Percentiles rank a stretch among this genome's conserved stretches.
Conservation (phyloP, 208 protist genomes). For the Trypanosoma theileri region DNA sequence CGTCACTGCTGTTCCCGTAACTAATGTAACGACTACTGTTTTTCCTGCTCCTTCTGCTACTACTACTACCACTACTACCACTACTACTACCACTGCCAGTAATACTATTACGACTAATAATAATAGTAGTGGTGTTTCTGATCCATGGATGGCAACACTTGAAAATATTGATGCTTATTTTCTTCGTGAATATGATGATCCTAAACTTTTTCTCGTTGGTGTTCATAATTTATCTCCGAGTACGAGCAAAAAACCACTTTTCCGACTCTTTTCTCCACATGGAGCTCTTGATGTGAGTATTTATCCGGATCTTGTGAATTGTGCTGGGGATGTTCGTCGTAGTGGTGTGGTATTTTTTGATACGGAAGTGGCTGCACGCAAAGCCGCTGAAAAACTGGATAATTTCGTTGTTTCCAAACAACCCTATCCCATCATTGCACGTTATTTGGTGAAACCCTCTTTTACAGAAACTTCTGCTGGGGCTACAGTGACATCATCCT, state of each 20-base stretch:
- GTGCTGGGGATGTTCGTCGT: slow-evolving; percentile 46
- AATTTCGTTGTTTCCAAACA: slow-evolving; percentile 60
- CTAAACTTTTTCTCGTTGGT: slow-evolving; percentile 48
- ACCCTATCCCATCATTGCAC: slow-evolving; percentile 45
- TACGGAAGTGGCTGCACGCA: slow-evolving; percentile 48
- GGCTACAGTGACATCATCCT: not conserved
- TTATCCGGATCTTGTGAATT: slow-evolving; percentile 36
- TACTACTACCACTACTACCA: not conserved
- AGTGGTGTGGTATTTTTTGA: slow-evolving; percentile 73
- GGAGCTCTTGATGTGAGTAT: slow-evolving; percentile 60
- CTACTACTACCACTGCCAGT: not conserved
- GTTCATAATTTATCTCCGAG: slow-evolving; percentile 63
- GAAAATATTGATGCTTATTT: slow-evolving; percentile 58
- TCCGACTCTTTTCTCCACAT: slow-evolving; percentile 73
- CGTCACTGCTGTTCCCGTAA: not conserved
- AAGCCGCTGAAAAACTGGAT: slow-evolving; percentile 72
- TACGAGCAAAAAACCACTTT: slow-evolving; percentile 46
- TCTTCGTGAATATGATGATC: slow-evolving; percentile 36
- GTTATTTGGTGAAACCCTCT: slow-evolving; percentile 34
- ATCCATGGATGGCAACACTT: not conserved
- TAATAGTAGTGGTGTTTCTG: not conserved
- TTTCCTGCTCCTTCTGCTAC: not conserved
- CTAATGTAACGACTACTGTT: not conserved
- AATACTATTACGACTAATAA: not conserved
- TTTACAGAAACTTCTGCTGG: not conserved